A percentile compares a stretch with the other conserved stretches of the same genome.
phyloP scores from a whole-genome alignment of 352 stramenopile species.

The Peronospora destructor region DNA sequence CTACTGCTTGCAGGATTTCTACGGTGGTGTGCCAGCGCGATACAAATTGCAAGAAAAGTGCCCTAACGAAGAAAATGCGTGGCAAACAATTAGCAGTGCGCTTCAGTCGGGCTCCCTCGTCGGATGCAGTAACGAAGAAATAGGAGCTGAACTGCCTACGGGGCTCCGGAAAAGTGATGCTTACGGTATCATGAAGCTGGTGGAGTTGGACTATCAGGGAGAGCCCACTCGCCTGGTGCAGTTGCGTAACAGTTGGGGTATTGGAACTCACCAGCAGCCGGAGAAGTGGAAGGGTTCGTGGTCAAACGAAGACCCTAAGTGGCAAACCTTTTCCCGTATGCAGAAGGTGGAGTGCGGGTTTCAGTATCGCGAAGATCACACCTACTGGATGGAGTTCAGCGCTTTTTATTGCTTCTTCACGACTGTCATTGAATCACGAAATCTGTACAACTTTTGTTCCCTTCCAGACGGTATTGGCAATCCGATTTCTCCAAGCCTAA shows the following conservation, averaged over 20 bases:
- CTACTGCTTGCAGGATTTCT: conserved; percentile 72
- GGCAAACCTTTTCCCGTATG: conserved; percentile 59
- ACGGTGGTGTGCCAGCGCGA: conserved; percentile 54
- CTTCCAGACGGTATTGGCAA: conserved; percentile 57
- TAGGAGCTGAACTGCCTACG: conserved; percentile 49
- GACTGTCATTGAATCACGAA: conserved; percentile 66
- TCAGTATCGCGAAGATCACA: conserved; percentile 72
- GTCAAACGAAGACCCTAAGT: conserved; percentile 63
- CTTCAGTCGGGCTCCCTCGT: conserved; percentile 61
- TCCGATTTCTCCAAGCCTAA: conserved; percentile 46
- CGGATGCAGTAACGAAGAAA: conserved; percentile 65
- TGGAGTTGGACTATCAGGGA: conserved; percentile 64
- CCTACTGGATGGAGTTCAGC: conserved; percentile 78
- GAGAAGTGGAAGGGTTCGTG: conserved; percentile 68
- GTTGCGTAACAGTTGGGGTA: conserved; percentile 77
- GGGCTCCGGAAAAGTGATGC: conserved; percentile 62
- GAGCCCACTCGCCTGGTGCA: conserved; percentile 53
- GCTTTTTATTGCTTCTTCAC: conserved; percentile 78
- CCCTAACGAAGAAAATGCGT: conserved; percentile 47
- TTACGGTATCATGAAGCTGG: conserved; percentile 69
- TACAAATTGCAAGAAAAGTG: conserved; percentile 68
- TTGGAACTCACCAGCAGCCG: conserved; percentile 47
- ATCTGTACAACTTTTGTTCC: conserved; percentile 79
- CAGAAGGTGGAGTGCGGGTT: conserved; percentile 75
- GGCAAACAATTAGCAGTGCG: conserved; percentile 38